Evolutionary conservation across 306 rosid genomes (phyloP), one percentile per base, ranked within the genome.

Genomic region (Cyamopsis tetragonoloba): DNA sequence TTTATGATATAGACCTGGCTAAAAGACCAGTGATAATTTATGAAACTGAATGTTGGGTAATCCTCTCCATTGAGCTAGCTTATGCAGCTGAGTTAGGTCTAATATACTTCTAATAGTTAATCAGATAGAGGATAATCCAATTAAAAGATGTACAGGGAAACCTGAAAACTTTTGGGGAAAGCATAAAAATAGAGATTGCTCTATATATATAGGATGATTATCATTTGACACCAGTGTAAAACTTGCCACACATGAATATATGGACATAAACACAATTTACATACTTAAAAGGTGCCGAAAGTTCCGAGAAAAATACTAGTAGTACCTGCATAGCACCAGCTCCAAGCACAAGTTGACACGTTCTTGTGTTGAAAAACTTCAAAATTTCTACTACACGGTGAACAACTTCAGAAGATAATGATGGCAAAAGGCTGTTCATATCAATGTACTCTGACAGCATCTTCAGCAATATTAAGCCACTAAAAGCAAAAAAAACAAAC

Each of bases 241-340:
- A 51, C 6, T 34, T 22, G 19, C 7, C 27, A 34, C 8, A 7
- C 5, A 18, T 27, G 39, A 11, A 9, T 62, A 42, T 47, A 39
- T 55, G 37, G 58, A 51, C 48, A 35, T 30, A 14, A 30, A 28
- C 15, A 48, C 54, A 27, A 28, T 7, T 41, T 71, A 8, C 35
- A 48, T 6, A 34, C 56, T 41, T 66, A 41, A 30, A 63, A n/a
- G 64, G 43, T 24, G 39, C 18, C 53, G 55, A 10, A 42, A 51
- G 9, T 37, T 57, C 56, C 48, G 60, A 46, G 8, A 66, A 65
- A 53, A 48, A 66, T 68, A 51, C 56, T 60, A 51, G 66, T 35
- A 64, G 61, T 84, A 95, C 99, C 99, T 95, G 99, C 99, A 95
- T 95, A 49, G 99, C 99, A 62, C 97, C 97, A 44, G 99, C 99